Evolutionary conservation across 768 basidiomycete genomes (phyloP).

Genomic region (Suillus decipiens): DNA sequence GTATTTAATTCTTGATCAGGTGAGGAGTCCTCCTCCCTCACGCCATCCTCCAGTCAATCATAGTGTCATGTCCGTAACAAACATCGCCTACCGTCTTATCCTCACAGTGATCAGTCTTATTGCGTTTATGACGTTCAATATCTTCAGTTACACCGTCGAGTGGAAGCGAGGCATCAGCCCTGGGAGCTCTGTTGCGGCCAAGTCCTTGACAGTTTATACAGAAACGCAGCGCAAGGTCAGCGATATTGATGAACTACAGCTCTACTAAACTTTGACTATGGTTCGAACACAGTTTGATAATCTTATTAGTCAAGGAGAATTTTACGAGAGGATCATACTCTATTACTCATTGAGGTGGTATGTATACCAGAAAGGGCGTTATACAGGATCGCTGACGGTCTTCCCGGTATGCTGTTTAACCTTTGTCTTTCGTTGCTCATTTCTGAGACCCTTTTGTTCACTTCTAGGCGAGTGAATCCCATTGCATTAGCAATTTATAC

Average conservation of each 20-base stretch:
- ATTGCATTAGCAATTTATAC: neutral
- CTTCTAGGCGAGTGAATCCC: neutral
- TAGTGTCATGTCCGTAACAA: neutral
- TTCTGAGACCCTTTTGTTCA: neutral
- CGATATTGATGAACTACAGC: neutral
- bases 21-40: neutral
- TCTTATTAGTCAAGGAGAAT: neutral
- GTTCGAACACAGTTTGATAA: neutral
- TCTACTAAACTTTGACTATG: neutral
- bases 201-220: neutral
- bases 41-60: neutral
- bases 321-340: neutral
- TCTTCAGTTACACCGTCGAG: neutral
- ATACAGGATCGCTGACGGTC: neutral
- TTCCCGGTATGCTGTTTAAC: neutral
- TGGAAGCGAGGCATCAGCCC: neutral
- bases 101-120: neutral
- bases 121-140: neutral
- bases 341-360: neutral
- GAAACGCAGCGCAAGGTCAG: neutral
- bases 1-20: neutral
- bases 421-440: neutral
- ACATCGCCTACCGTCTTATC: neutral
- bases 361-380: slow-evolving; percentile 1
- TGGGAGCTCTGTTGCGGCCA: too few relatives aligned